Conservation (phyloP, 306 rosid species). For the Mucuna pruriens region DNA sequence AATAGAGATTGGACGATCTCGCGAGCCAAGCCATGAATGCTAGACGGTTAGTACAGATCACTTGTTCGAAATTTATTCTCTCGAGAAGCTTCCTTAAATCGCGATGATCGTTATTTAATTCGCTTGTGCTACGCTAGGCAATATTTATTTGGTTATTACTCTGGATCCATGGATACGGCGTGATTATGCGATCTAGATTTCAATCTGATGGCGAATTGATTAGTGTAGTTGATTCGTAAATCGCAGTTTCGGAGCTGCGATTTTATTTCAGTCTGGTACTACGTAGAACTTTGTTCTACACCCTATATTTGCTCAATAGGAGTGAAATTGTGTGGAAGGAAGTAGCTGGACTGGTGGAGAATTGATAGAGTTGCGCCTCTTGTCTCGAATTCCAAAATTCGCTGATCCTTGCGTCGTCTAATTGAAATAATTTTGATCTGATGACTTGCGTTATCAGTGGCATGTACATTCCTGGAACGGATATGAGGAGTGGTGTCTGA, state of each 20-base stretch:
- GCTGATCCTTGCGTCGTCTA: not conserved
- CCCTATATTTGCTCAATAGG: not conserved
- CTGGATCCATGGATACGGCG: conserved; percentile 16
- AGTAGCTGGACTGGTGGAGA: not conserved
- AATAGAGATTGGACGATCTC: conserved; percentile 41
- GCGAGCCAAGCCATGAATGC: conserved; percentile 46
- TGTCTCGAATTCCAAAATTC: conserved; percentile 6
- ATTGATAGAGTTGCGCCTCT: not conserved
- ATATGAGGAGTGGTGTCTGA: conserved; percentile 15
- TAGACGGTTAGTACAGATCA: conserved; percentile 42
- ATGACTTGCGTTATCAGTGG: conserved; percentile 11
- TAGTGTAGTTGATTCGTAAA: conserved; percentile 1
- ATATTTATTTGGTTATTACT: not conserved
- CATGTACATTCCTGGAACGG: not conserved
- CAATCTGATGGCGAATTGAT: not conserved
- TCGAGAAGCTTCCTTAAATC: not conserved
- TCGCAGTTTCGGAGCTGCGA: not conserved
- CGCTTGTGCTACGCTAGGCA: not conserved
- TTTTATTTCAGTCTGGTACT: not conserved
- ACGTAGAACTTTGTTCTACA: not conserved
- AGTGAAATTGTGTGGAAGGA: conserved; percentile 4
- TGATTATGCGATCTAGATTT: conserved; percentile 1
- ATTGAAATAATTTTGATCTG: conserved; percentile 26
- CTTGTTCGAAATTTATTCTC: not conserved
- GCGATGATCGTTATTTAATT: not conserved